Base-by-base conservation (phyloP, 2,329 filamentous ascomycete genomes). In the Pseudocercospora fijiensis region DNA sequence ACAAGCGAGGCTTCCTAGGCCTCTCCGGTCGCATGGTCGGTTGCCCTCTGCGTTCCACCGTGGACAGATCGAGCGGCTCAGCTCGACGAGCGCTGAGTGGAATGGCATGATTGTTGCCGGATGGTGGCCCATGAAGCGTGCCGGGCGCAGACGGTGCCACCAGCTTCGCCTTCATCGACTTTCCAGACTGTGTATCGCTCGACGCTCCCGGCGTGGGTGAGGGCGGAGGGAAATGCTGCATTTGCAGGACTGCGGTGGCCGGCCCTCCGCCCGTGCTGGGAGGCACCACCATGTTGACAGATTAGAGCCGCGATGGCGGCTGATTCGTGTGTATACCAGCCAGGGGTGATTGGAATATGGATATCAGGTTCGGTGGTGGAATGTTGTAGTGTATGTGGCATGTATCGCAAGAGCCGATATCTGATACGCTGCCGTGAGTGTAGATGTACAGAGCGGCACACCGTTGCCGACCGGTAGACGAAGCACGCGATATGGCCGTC, bases 41-140 rank as follows among this genome's bases (percentile, higher is more conserved):
- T 71, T 95, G 90, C 58, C 92, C 93, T 77, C 92, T 89, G 74
- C 94, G 89, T 81, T 98, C 95, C 65, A 99, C 95, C 0, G 92
- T 96, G 57, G 87, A 87, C 71, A 98, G 81, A 73, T 98, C 93
- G 65, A 99, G 82, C 53, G 92, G 86, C 63, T 83, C 81, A 45
- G 87, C 85, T 71, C 85, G 82, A 69, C 87, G 84, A 73, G 85
- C 85, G 78, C 86, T 89, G 73, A 89, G 79, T 57, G 87, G 87
- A 33, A 85, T 83, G 57, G 72, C 74, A 70, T 74, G 70, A 55
- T 74, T 74, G 64, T 76, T 78, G 63, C 74, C 78, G n/a, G 75
- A 72, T 43, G 76, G 78, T 52, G 76, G 76, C 45, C 73, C 73
- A 58, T 76, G 74, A 47, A 75, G 61, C n/a, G 73, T 73, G 30